Conservation (phyloP, 2,329 filamentous ascomycete genomes). For the Rutstroemia sp. region DNA sequence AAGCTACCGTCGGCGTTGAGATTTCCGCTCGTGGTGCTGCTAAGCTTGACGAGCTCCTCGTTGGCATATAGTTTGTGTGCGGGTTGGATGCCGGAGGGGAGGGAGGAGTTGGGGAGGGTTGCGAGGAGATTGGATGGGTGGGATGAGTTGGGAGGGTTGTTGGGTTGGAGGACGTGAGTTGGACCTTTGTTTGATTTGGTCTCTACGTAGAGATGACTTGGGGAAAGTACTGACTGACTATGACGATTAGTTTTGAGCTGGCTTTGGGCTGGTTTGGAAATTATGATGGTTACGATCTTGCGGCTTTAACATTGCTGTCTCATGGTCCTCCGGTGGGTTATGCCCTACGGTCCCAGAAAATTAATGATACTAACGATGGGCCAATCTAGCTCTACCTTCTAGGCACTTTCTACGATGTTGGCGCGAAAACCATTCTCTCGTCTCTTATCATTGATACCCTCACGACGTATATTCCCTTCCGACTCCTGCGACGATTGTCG, state of each 20-base stretch:
- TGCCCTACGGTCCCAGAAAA: background rate
- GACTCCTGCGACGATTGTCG: constrained; percentile 62
- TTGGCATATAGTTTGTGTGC: constrained; percentile 56
- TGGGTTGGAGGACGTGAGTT: constrained; percentile 49
- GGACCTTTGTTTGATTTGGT: constrained; percentile 28
- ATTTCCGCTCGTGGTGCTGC: constrained; percentile 44
- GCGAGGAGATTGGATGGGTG: constrained; percentile 56
- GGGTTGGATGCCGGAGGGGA: constrained; percentile 34
- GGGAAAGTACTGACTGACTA: constrained; percentile 5
- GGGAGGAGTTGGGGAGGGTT: constrained; percentile 54
- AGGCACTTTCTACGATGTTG: constrained; percentile 68
- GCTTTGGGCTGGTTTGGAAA: constrained; percentile 64
- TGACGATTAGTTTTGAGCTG: constrained; percentile 55
- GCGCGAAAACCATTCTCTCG: constrained; percentile 49
- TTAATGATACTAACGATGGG: constrained; percentile 14
- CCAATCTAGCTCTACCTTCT: constrained; percentile 61
- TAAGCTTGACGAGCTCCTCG: constrained; percentile 56
- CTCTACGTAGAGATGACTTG: background rate
- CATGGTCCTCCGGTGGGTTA: constrained; percentile 61
- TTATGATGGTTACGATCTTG: constrained; percentile 67
- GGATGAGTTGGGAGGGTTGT: constrained; percentile 49
- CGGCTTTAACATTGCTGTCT: constrained; percentile 59
- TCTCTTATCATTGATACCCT: constrained; percentile 61
- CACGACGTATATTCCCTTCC: constrained; percentile 66
- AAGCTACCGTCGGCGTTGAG: constrained; percentile 37